Base-by-base conservation (phyloP, 352 stramenopile species). In the Elongisporangium anandrum region DNA sequence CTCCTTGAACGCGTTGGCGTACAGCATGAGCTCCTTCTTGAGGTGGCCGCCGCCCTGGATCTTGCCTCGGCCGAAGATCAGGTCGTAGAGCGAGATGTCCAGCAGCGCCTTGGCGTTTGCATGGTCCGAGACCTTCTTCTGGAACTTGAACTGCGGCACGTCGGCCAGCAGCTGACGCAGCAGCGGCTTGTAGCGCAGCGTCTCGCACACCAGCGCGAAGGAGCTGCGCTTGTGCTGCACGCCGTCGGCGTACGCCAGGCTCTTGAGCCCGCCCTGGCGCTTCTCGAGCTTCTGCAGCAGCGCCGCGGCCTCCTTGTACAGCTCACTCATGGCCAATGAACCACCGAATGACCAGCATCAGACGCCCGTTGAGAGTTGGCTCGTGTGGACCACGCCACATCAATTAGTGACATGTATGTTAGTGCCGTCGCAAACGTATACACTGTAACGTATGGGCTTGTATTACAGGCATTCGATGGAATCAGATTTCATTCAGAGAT, bases 201-300 rank as follows among this genome's bases (percentile, higher is more conserved):
- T 96, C 71, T 96, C 85, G 56, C 87, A 96, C 19, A 95, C 87
- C 21, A 96, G 72, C 60, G 85, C 86, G 63, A 93, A 96, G 20
- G 85, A 95, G 72, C 87, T 95, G 64, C 84, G 84, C 64, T 95
- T 96, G 70, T 95, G 85, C 60, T 83, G 63, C 51, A 92, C 84
- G 21, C 81, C 79, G 20, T 93, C 82, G 9, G 76, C 79, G 50
- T 94, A 94, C 56, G 85, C 85, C 41, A 96, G 81, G 49, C 75
- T 87, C 74, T 96, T 96, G 65, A 96, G 82, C 0, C 87, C 87
- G 54, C 83, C 85, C 60, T 90, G 76, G 7, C 81, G 85, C 26
- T 70, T 72, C 68, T 92, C 82, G 29, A 93, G 76, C 56, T 92
- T 92, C 63, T 85, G 63, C 63, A 93, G 80, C 64, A 93, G 66